Conservation (phyloP, 352 stramenopile species). For the Phytophthora pseudosyringae region DNA sequence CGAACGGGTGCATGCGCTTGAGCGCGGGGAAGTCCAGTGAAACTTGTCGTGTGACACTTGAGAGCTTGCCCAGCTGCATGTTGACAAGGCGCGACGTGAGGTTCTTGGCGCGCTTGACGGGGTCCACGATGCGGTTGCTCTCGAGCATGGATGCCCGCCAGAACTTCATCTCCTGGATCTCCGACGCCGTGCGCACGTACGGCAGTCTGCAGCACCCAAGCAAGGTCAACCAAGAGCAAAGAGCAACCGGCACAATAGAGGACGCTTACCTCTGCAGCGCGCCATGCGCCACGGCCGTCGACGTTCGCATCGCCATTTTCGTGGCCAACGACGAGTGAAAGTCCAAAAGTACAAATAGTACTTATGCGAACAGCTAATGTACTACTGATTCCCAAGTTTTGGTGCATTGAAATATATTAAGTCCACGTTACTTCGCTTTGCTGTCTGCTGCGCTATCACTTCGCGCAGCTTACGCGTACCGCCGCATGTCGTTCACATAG, state of each 20-base stretch:
- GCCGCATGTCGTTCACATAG: constrained; percentile 90
- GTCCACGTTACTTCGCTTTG: not conserved
- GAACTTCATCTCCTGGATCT: constrained; percentile 91
- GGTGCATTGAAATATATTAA: not conserved
- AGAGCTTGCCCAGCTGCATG: constrained; percentile 77
- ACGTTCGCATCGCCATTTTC: constrained; percentile 27
- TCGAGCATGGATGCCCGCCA: constrained; percentile 75
- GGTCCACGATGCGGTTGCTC: constrained; percentile 81
- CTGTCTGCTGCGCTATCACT: constrained; percentile 18
- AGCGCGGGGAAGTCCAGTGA: constrained; percentile 83
- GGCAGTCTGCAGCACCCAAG: constrained; percentile 49
- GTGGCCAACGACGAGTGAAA: not conserved
- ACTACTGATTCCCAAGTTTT: constrained; percentile 12
- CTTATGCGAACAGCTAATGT: constrained; percentile 9
- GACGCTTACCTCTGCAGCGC: constrained; percentile 65
- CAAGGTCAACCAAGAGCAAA: not conserved
- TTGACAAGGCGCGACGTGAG: constrained; percentile 85
- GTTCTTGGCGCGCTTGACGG: constrained; percentile 85
- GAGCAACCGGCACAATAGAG: not conserved
- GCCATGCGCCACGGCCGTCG: constrained; percentile 55
- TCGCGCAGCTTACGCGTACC: constrained; percentile 55
- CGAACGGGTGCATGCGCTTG: constrained; percentile 81
- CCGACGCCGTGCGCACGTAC: constrained; percentile 79
- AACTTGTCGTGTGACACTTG: constrained; percentile 67
- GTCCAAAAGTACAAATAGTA: constrained; percentile 8